Conservation (phyloP, 139 green algal genomes). For the Parachlorella kessleri region DNA sequence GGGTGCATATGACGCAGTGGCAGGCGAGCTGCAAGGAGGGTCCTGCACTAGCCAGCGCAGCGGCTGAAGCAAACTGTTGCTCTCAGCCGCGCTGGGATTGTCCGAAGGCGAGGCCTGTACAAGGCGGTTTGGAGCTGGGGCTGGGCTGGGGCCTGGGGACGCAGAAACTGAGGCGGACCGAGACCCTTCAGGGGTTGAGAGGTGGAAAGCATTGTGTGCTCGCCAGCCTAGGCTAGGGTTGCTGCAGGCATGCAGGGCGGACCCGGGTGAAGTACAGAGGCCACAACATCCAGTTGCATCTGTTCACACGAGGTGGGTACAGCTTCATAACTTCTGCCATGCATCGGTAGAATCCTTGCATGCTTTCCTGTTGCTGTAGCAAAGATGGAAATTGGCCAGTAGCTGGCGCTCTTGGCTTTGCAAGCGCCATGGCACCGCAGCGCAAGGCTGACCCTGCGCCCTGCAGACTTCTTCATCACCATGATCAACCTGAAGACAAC, state of each 20-base stretch:
- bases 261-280: slow-evolving; percentile 37
- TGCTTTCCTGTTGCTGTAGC: neutral
- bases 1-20: neutral
- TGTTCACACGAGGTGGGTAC: slow-evolving; percentile 27
- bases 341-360: neutral
- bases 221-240: neutral
- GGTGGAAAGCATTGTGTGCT: neutral
- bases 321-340: neutral
- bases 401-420: neutral
- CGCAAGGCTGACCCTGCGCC: no score
- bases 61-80: neutral
- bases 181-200: no score
- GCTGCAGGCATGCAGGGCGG: slow-evolving; percentile 21
- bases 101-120: neutral
- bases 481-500: slow-evolving; percentile 53
- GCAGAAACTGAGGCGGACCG: no score
- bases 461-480: slow-evolving; percentile 75
- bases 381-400: neutral
- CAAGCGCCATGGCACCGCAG: no score
- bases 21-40: neutral
- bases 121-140: neutral
- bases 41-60: neutral
- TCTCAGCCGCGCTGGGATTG: neutral
- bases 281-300: slow-evolving; percentile 35
- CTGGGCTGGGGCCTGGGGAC: no score